phyloP scores from a whole-genome alignment of 164 flowering plant species.

The Aristolochia californica region DNA sequence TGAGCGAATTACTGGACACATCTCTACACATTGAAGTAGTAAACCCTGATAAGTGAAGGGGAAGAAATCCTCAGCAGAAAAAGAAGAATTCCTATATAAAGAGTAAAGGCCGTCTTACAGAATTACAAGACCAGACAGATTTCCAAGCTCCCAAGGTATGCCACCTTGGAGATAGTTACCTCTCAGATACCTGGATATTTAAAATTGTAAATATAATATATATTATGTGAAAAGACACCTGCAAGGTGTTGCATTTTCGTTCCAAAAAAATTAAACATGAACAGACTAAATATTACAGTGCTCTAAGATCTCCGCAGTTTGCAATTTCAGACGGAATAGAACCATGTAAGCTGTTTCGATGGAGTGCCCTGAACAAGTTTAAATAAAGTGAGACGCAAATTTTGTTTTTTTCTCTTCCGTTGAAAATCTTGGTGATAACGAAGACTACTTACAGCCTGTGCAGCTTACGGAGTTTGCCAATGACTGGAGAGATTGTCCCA shows the following conservation, averaged over 20 bases:
- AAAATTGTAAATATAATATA: neutral
- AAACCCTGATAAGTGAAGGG: neutral
- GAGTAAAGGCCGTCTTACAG: conserved; percentile 34
- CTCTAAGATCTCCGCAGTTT: conserved; percentile 70
- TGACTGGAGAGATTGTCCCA: conserved; percentile 75
- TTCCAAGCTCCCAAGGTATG: conserved; percentile 79
- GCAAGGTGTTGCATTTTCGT: neutral
- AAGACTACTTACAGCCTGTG: conserved; percentile 70
- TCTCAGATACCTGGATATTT: conserved; percentile 55
- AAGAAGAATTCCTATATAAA: neutral
- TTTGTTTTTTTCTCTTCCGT: neutral
- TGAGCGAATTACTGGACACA: conserved; percentile 80
- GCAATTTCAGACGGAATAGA: conserved; percentile 68
- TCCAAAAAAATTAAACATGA: neutral
- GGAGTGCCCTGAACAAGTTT: conserved; percentile 61
- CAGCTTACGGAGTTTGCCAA: conserved; percentile 66
- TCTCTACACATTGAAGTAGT: conserved; percentile 42
- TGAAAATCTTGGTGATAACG: neutral
- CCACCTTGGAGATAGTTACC: conserved; percentile 91
- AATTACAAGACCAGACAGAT: conserved; percentile 56
- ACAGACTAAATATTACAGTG: conserved; percentile 44
- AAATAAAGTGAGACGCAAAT: neutral
- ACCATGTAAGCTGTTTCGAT: conserved; percentile 85
- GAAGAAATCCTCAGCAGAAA: neutral
- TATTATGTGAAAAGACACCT: neutral